These are phyloP conservation scores for Vitis vinifera DNA, from an alignment of 164 flowering plant species.

Conservation along the genomic window ASM3070453v1 NC_081805.1:27635501-27636000, in stretches of 20 bases:
- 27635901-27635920: conserved; percentile 14
- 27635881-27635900: conserved; percentile 36
- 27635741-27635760: conserved; percentile 37
- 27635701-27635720: conserved; percentile 46
- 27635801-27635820: conserved; percentile 53
- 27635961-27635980: no score
- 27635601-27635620: conserved; percentile 47
- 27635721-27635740: conserved; percentile 25
- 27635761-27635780: conserved; percentile 45
- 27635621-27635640: conserved; percentile 34
- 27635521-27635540: conserved; percentile 61
- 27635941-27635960: conserved; percentile 8
- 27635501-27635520: conserved; percentile 45
- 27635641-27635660: conserved; percentile 48
- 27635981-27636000: no score
- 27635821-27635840: conserved; percentile 59
- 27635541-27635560: conserved; percentile 53
- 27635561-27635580: conserved; percentile 50
- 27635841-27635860: conserved; percentile 46
- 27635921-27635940: conserved; percentile 14
- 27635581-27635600: conserved; percentile 60
- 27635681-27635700: conserved; percentile 51
- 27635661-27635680: conserved; percentile 59
- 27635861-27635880: conserved; percentile 46
- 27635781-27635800: conserved; percentile 53